These are phyloP conservation scores for Xerocomus brunneocitrinus DNA, from an alignment of 768 basidiomycete genomes.

Conservation along the genomic window DNA sequence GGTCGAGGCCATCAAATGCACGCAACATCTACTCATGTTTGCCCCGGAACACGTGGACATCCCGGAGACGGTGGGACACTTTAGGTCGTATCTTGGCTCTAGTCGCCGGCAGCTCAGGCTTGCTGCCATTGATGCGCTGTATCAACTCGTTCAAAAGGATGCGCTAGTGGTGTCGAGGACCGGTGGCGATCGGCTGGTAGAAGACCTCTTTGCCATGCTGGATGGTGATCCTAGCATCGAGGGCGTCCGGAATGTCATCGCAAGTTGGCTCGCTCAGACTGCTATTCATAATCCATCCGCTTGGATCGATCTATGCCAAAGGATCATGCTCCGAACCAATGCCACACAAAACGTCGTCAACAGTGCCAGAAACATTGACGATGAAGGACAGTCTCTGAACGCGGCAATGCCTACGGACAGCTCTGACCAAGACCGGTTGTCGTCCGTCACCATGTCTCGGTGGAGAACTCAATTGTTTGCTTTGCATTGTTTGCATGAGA, in stretches of 20 bases:
- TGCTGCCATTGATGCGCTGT: constrained; percentile 92
- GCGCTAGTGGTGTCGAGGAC: constrained; percentile 87
- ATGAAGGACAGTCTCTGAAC: constrained; percentile 91
- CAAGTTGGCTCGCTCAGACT: constrained; percentile 93
- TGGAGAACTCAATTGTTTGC: constrained; percentile 98
- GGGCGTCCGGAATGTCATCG: constrained; percentile 89
- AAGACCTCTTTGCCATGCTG: constrained; percentile 90
- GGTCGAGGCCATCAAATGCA: constrained; percentile 93
- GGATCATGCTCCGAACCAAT: constrained; percentile 93
- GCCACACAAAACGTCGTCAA: constrained; percentile 73
- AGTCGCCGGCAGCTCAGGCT: constrained; percentile 82
- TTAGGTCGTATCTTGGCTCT: constrained; percentile 77
- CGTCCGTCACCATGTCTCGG: constrained; percentile 58
- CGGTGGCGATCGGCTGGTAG: constrained; percentile 90
- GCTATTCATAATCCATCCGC: constrained; percentile 90
- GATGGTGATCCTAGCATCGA: constrained; percentile 93
- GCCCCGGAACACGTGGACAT: constrained; percentile 80
- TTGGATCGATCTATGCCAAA: constrained; percentile 96
- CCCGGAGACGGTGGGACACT: constrained; percentile 71
- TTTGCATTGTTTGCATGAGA: constrained; percentile 84
- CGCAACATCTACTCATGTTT: constrained; percentile 97
- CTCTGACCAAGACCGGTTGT: constrained; percentile 30
- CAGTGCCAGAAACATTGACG: constrained; percentile 63
- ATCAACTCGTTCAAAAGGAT: constrained; percentile 95
- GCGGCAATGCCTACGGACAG: constrained; percentile 39